Evolutionary conservation across 495 filamentous ascomycete genomes (phyloP).

Genomic region (Aspergillus incahuasiensis): DNA sequence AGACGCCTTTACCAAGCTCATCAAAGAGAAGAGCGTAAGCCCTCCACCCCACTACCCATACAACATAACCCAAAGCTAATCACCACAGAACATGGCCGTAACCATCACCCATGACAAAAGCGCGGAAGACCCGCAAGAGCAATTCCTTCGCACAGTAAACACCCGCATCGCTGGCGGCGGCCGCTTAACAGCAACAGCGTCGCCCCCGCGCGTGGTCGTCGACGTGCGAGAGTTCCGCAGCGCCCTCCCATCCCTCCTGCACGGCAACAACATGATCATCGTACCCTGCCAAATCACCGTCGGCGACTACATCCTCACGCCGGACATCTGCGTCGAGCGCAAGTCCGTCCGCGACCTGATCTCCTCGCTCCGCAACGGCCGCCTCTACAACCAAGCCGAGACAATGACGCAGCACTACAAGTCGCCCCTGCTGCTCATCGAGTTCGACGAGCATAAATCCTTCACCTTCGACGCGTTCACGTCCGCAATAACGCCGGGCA

Average conservation of each 20-base stretch:
- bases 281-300: conserved; percentile 95
- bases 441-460: conserved; percentile 95
- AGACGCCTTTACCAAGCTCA: conserved; percentile 88
- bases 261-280: conserved; percentile 78
- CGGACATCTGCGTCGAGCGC: conserved; percentile 86
- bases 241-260: conserved; percentile 83
- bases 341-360: conserved; percentile 91
- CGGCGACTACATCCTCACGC: conserved; percentile 91
- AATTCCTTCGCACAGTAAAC: conserved; percentile 91
- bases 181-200: conserved; percentile 76
- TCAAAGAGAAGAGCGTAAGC: conserved; percentile 79
- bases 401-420: conserved; percentile 93
- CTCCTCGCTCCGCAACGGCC: conserved; percentile 82
- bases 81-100: conserved; percentile 70
- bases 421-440: conserved; percentile 85
- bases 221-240: conserved; percentile 96
- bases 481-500: conserved; percentile 30
- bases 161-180: conserved; percentile 95
- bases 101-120: conserved; percentile 72
- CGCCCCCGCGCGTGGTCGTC: conserved; percentile 89
- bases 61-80: conserved; percentile 9
- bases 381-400: conserved; percentile 88
- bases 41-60: background rate
- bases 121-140: conserved; percentile 81
- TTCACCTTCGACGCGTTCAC: conserved; percentile 95